Conservation (phyloP, 2,329 filamentous ascomycete genomes). For the Verticillium zaregamsianum region DNA sequence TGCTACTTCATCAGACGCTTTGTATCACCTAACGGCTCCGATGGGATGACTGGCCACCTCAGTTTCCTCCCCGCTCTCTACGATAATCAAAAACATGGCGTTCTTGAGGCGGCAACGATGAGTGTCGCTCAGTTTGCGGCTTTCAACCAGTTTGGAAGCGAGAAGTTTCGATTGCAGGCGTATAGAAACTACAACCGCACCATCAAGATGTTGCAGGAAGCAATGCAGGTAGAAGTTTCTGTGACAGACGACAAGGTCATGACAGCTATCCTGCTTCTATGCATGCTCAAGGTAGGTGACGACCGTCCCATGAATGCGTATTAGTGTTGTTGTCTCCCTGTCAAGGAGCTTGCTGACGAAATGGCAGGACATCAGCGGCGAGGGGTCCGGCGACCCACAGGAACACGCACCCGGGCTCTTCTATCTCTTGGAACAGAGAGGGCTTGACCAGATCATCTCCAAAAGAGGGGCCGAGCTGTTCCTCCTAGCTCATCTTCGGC, state of each 20-base stretch:
- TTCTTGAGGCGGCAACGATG: constrained; percentile 25
- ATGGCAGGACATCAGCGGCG: constrained; percentile 25
- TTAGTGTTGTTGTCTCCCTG: not conserved
- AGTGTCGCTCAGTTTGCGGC: constrained; percentile 29
- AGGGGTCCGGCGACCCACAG: constrained; percentile 19
- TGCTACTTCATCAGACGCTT: constrained; percentile 29
- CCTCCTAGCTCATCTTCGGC: constrained; percentile 21
- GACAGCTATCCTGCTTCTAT: constrained; percentile 23
- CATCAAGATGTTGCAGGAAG: constrained; percentile 21
- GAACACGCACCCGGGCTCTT: constrained; percentile 28
- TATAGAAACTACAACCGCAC: constrained; percentile 23
- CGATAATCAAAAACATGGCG: constrained; percentile 17
- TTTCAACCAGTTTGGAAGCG: constrained; percentile 25
- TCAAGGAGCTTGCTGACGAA: constrained; percentile 1
- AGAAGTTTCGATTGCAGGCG: constrained; percentile 21
- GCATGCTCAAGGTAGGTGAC: constrained; percentile 20
- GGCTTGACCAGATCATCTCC: constrained; percentile 23
- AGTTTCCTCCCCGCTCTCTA: constrained; percentile 25
- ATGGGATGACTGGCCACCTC: constrained; percentile 26
- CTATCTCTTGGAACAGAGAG: constrained; percentile 26
- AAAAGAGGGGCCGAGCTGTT: constrained; percentile 24
- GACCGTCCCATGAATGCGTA: not conserved
- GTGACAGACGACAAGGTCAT: constrained; percentile 24
- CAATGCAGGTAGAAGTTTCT: constrained; percentile 18
- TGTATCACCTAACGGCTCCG: constrained; percentile 21